Percentiles rank a stretch among this genome's conserved stretches.
Evolutionary conservation across 1,284 basidiomycete species (phyloP).

Genomic region (Somion occarium): DNA sequence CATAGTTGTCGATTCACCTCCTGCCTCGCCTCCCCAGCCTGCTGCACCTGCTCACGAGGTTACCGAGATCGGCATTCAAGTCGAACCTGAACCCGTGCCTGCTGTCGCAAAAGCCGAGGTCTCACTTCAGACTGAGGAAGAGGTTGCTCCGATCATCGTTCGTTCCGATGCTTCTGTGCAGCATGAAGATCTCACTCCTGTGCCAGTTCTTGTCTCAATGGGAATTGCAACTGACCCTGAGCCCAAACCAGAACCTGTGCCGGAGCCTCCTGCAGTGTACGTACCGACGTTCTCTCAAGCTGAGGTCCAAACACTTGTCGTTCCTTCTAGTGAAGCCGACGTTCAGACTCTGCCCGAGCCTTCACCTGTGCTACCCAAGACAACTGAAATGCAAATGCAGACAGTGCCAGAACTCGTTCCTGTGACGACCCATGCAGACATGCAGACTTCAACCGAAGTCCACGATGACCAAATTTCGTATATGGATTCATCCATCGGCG

Average conservation of each 20-base stretch:
- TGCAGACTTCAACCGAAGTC: background rate
- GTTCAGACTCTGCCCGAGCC: conserved; percentile 25
- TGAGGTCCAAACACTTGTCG: conserved; percentile 36
- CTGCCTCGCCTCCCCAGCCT: conserved; percentile 21
- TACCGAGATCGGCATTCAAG: conserved; percentile 40
- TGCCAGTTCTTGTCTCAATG: conserved; percentile 29
- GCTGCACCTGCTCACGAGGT: conserved; percentile 21
- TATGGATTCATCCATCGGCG: conserved; percentile 22
- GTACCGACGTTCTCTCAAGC: conserved; percentile 30
- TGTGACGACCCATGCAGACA: background rate
- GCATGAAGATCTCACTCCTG: conserved; percentile 26
- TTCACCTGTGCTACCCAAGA: conserved; percentile 6
- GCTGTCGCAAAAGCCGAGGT: conserved; percentile 32
- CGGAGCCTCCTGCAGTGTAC: conserved; percentile 9
- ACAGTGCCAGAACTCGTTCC: conserved; percentile 8
- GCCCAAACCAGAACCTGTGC: conserved; percentile 9
- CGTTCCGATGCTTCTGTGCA: conserved; percentile 39
- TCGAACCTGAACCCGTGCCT: conserved; percentile 38
- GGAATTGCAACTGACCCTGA: conserved; percentile 24
- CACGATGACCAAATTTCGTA: conserved; percentile 7
- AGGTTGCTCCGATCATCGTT: conserved; percentile 11
- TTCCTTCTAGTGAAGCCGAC: conserved; percentile 20
- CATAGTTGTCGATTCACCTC: conserved; percentile 14
- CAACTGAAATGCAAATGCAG: conserved; percentile 17
- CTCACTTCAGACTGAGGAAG: conserved; percentile 48